Base-by-base conservation (phyloP, 768 basidiomycete species). In the Rhodotorula paludigena region DNA sequence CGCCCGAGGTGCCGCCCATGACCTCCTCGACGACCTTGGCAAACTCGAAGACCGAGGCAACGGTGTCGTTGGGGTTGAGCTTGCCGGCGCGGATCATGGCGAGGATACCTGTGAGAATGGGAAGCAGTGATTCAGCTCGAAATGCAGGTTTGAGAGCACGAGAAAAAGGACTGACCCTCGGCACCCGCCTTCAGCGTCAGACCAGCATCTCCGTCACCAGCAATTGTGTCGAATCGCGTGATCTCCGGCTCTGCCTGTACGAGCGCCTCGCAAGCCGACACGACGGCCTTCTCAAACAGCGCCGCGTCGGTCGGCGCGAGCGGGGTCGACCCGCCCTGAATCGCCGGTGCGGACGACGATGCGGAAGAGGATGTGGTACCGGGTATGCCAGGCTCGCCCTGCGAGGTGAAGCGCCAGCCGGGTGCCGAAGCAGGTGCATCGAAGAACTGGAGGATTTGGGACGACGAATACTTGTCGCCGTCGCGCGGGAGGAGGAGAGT, bases 181-280 rank as follows among this genome's bases (percentile, higher is more conserved):
- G 77, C 80, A 41, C 93, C 93, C 16, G 85, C 84, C 81, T 82
- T 80, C 64, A 85, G 83, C 12, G 85, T 86, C 49, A 82, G 77
- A 18, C 86, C 85, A 56, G 85, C 85, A 74, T 86, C 85, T 7
- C 93, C 93, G 75, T 98, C 93, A 32, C 93, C 93, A 5, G 90
- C 89, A 59, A 97, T 87, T 64, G 84, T 87, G 77, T 99, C 94
- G 85, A 90, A 88, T n/a, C 83, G 79, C 21, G 93, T 97, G 68
- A 99, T 91, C 72, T 92, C 91, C 2, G 88, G 85, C 77, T 97
- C 93, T 12, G 87, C 88, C 11, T 79, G 79, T 65, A 91, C 84
- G 66, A 97, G 79, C 5, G 84, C 85, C 28, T 84, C 78, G 57
- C 80, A 74, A 1, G 80, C 80, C 14, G 78, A 78, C 57, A 69